Evolutionary conservation across 106 monocot species (phyloP).

Genomic region (Phalaenopsis aphrodite): DNA sequence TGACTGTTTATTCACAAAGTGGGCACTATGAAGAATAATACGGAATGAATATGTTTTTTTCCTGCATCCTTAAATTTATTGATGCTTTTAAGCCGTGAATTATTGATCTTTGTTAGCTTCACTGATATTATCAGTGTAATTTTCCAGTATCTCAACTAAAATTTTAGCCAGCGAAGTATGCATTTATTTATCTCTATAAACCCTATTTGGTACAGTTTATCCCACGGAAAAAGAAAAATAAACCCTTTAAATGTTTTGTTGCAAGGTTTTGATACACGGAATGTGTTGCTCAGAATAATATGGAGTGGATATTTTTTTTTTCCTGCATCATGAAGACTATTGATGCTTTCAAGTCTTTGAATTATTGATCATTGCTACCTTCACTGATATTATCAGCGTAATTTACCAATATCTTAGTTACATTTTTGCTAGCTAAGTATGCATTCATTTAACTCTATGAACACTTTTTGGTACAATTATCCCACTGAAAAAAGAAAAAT

Average conservation of each 20-base stretch:
- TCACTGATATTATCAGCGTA: not conserved
- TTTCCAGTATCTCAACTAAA: not conserved
- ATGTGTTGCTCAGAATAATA: not conserved
- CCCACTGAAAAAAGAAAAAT: not conserved
- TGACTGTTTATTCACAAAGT: not conserved
- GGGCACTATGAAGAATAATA: not conserved
- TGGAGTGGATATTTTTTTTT: not conserved
- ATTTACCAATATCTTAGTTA: not conserved
- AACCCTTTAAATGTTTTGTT: not conserved
- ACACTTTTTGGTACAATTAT: not conserved
- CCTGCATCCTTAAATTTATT: not conserved
- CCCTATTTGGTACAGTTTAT: not conserved
- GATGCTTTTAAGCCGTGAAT: not conserved
- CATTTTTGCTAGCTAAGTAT: not conserved
- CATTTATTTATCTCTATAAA: not conserved
- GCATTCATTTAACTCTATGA: not conserved
- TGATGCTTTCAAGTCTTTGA: not conserved
- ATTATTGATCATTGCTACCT: not conserved
- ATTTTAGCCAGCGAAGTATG: not conserved
- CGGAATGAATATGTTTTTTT: not conserved
- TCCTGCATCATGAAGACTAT: not conserved
- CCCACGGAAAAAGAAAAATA: not conserved
- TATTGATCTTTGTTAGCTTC: not conserved
- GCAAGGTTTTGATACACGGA: not conserved
- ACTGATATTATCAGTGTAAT: not conserved